These are phyloP conservation scores for Blepharisma japonicum DNA, from an alignment of 73 alveolate genomes.

Conservation along the genomic window DNA sequence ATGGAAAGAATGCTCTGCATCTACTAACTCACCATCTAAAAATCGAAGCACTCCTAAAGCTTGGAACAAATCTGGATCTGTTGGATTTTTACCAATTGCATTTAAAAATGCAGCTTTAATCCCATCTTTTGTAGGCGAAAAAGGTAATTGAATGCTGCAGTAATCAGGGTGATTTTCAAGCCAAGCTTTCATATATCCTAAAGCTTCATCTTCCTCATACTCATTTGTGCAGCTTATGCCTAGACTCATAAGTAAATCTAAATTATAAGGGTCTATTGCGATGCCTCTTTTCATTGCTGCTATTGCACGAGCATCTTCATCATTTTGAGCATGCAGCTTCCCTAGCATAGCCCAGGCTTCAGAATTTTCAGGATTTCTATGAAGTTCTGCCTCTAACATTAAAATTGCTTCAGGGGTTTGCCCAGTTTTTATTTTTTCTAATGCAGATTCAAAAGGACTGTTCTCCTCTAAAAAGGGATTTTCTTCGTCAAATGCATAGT, in stretches of 20 bases:
- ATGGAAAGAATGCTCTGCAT: conserved; percentile 48
- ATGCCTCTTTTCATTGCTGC: conserved; percentile 43
- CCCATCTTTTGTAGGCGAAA: conserved; percentile 34
- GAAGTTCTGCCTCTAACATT: conserved; percentile 61
- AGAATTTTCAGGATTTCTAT: conserved; percentile 56
- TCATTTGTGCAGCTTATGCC: conserved; percentile 87
- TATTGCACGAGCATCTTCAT: conserved; percentile 68
- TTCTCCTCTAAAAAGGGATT: conserved; percentile 41
- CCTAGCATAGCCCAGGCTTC: conserved; percentile 80
- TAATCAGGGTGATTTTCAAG: conserved; percentile 55
- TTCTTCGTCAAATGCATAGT: conserved; percentile 42
- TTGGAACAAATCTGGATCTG: conserved; percentile 42
- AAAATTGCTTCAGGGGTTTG: conserved; percentile 54
- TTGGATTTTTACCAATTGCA: conserved; percentile 61
- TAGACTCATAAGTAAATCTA: conserved; percentile 70
- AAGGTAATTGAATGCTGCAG: not conserved
- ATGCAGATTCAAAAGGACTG: conserved; percentile 46
- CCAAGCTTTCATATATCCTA: conserved; percentile 54
- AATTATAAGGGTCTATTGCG: conserved; percentile 70
- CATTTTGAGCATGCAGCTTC: conserved; percentile 70
- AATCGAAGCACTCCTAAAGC: conserved; percentile 43
- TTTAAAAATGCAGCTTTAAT: conserved; percentile 44
- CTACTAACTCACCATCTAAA: conserved; percentile 45
- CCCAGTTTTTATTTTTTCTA: conserved; percentile 47
- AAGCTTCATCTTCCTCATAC: conserved; percentile 71